These are phyloP conservation scores for Elsinoe arachidis DNA, from an alignment of 2,329 filamentous ascomycete species.

Conservation along the genomic window DNA sequence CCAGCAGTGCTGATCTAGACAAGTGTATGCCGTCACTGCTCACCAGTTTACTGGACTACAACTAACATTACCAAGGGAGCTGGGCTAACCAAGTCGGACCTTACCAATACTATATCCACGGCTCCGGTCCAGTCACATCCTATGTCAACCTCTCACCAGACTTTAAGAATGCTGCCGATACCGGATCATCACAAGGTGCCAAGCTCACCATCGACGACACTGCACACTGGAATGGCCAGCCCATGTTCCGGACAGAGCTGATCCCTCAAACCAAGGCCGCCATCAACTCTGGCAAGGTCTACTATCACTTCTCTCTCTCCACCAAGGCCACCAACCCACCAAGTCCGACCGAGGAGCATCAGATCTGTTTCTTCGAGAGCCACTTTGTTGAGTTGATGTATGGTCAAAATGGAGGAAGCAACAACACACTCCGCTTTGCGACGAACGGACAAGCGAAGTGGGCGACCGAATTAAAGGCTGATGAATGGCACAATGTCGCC, in stretches of 20 bases:
- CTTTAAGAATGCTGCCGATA: slow-evolving; percentile 59
- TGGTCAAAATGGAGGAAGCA: slow-evolving; percentile 46
- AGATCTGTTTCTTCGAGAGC: slow-evolving; percentile 56
- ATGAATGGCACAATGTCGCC: slow-evolving; percentile 66
- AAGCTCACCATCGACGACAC: slow-evolving; percentile 58
- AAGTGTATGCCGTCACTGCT: slow-evolving; percentile 30
- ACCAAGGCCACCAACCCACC: slow-evolving; percentile 52
- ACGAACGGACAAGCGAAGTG: slow-evolving; percentile 53
- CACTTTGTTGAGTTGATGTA: slow-evolving; percentile 70
- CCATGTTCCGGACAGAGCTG: slow-evolving; percentile 64
- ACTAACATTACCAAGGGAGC: slow-evolving; percentile 37
- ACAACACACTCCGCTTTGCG: slow-evolving; percentile 55
- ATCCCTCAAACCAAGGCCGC: slow-evolving; percentile 61
- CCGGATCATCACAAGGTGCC: slow-evolving; percentile 52
- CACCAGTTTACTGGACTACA: background rate
- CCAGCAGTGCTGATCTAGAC: slow-evolving; percentile 45
- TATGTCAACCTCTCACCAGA: slow-evolving; percentile 54
- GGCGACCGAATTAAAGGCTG: slow-evolving; percentile 52
- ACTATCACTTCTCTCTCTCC: slow-evolving; percentile 65
- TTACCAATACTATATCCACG: slow-evolving; percentile 73
- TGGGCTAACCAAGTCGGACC: slow-evolving; percentile 60
- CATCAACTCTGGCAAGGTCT: slow-evolving; percentile 58
- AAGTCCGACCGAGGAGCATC: slow-evolving; percentile 56
- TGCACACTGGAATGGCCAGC: slow-evolving; percentile 63
- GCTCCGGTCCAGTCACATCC: slow-evolving; percentile 43